Evolutionary conservation across 2,329 filamentous ascomycete species (phyloP), one percentile per base, ranked within the genome.

Genomic region (Pseudogymnoascus sp.): DNA sequence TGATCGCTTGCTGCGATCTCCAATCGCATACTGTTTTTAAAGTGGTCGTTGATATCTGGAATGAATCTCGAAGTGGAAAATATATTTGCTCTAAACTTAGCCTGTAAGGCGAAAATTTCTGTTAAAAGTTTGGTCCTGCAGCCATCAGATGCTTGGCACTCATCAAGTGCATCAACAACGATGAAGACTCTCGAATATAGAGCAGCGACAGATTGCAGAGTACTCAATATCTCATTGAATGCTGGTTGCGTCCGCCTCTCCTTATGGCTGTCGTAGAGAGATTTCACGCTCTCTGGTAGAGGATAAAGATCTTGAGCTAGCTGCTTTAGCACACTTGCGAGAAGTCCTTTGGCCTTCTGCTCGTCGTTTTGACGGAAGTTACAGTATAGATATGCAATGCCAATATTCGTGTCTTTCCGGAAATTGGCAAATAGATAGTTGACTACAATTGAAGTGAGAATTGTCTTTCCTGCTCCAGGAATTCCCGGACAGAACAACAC

Each of bases 321-420:
- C 60, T 78, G 76, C 46, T 73, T 73, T 1, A 75, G 26, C 1
- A 78, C 61, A 50, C 68, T 72, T 1, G 67, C 60, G 0, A 76
- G 61, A 0, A 77, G 60, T 4, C 68, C 62, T 0, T 64, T 33
- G 0, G 64, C n/a, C 4, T 14, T 68, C 38, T 75, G 74, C 1
- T 68, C 66, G 1, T 67, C 66, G 2, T 70, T 66, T 0, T 46
- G 63, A 6, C 68, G 26, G 6, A 28, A 28, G 26, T 19, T 19
- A 2, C 19, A 19, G 19, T 19, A 19, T 19, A 19, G 19, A 33
- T 72, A 77, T 2, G 70, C 71, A 8, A 77, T 65, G 1, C 70
- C 70, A 10, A 67, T 62, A 64, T 22, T 63, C 24, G 14, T 1
- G 61, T 64, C 28, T 40, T 41, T 38, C 12, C 28, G 61, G 31